Conservation (phyloP, 495 filamentous ascomycete genomes). For the Talaromyces liani region DNA sequence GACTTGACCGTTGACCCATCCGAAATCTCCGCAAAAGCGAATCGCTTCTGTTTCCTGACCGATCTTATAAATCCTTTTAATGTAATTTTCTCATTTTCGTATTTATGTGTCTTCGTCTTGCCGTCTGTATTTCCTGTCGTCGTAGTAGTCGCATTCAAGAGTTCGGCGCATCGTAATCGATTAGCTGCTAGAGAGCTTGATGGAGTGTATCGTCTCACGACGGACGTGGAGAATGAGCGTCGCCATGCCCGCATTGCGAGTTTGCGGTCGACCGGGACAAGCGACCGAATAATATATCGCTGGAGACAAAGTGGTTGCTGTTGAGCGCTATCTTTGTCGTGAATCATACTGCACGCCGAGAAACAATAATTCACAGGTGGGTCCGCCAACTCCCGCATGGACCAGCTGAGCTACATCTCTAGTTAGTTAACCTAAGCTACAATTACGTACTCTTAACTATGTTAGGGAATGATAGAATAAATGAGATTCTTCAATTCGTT, state of each 20-base stretch:
- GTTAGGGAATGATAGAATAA: background rate
- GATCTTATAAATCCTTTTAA: slow-evolving; percentile 78
- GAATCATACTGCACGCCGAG: background rate
- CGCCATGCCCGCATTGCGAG: slow-evolving; percentile 40
- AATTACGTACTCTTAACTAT: background rate
- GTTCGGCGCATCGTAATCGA: slow-evolving; percentile 30
- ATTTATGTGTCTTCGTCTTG: slow-evolving; percentile 17
- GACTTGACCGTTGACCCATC: slow-evolving; percentile 79
- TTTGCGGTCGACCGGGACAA: background rate
- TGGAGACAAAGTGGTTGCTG: background rate
- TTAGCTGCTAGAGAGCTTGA: slow-evolving; percentile 11
- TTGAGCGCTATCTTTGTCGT: background rate
- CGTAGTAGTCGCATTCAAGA: slow-evolving; percentile 25
- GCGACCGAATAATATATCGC: too few species aligned
- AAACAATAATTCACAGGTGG: background rate
- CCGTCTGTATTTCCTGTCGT: background rate
- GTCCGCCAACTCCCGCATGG: background rate
- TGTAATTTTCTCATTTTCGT: slow-evolving; percentile 41
- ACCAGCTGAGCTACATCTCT: background rate
- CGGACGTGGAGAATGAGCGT: slow-evolving; percentile 33
- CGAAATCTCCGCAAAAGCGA: slow-evolving; percentile 74
- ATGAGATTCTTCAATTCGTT: background rate
- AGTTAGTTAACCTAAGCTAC: background rate
- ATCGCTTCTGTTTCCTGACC: slow-evolving; percentile 76
- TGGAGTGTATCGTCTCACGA: slow-evolving; percentile 23